Evolutionary conservation across 2,329 filamentous ascomycete species (phyloP).

Genomic region (Paramyrothecium sp.): DNA sequence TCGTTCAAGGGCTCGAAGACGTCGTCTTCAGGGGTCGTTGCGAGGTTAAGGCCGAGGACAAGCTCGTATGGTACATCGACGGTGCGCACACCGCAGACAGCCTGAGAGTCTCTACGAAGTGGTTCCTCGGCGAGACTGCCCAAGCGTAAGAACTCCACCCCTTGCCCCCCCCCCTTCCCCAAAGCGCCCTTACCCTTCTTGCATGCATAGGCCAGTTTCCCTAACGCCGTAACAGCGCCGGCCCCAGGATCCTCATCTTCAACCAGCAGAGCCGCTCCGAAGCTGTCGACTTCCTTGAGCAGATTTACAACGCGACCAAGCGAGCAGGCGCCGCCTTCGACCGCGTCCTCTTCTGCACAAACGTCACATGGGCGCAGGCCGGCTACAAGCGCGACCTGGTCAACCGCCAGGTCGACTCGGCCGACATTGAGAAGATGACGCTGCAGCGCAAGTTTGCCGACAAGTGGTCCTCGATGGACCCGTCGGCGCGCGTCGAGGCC

Average conservation of each 20-base stretch:
- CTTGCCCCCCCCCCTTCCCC: neutral
- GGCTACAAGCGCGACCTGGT: conserved; percentile 58
- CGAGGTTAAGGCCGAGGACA: conserved; percentile 53
- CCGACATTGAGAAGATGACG: conserved; percentile 49
- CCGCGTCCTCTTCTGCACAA: conserved; percentile 80
- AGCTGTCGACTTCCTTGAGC: conserved; percentile 51
- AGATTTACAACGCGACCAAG: conserved; percentile 36
- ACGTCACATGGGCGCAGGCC: conserved; percentile 55
- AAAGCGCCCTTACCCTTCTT: too few relatives aligned
- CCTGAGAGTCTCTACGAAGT: conserved; percentile 75
- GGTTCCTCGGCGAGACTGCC: conserved; percentile 66
- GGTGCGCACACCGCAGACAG: conserved; percentile 93
- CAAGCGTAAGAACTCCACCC: conserved; percentile 18
- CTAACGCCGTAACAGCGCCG: conserved; percentile 20
- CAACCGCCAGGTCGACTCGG: conserved; percentile 52
- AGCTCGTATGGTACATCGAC: conserved; percentile 81
- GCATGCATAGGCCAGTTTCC: neutral
- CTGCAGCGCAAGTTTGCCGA: conserved; percentile 53
- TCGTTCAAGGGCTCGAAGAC: conserved; percentile 71
- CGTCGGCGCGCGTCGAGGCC: conserved; percentile 41
- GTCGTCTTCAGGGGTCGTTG: conserved; percentile 81
- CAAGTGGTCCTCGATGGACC: conserved; percentile 48
- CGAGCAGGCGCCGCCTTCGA: conserved; percentile 51
- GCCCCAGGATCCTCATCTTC: conserved; percentile 69
- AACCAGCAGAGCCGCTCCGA: conserved; percentile 71